phyloP scores from a whole-genome alignment of 2,329 filamentous ascomycete species.

The Verticillium klebahnii region DNA sequence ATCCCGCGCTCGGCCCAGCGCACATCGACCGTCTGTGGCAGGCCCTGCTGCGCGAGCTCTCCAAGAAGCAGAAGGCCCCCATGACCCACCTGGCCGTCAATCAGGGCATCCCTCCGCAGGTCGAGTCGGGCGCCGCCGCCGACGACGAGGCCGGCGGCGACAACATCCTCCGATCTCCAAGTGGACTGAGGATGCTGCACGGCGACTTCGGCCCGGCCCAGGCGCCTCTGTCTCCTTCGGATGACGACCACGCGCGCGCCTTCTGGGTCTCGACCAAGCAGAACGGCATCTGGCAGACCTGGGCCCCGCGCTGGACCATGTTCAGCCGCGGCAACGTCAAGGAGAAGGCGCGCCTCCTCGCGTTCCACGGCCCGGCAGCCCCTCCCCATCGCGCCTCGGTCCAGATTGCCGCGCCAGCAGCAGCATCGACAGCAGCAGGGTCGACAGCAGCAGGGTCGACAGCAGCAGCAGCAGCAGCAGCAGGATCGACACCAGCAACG shows the following conservation, averaged over 20 bases:
- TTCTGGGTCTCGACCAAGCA: slow-evolving; percentile 79
- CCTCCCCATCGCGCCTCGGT: slow-evolving; percentile 1
- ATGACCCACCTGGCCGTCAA: slow-evolving; percentile 58
- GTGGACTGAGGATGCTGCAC: slow-evolving; percentile 62
- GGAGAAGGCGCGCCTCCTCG: slow-evolving; percentile 76
- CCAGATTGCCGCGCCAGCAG: neutral
- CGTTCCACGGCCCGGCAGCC: slow-evolving; percentile 31
- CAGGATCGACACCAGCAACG: neutral
- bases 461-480: neutral
- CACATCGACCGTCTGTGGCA: slow-evolving; percentile 38
- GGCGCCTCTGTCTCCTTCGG: slow-evolving; percentile 20
- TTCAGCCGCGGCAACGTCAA: slow-evolving; percentile 87
- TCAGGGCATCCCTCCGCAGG: slow-evolving; percentile 52
- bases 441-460: no score
- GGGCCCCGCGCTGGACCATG: slow-evolving; percentile 91
- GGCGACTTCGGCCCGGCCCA: slow-evolving; percentile 67
- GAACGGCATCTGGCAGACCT: slow-evolving; percentile 76
- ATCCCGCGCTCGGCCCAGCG: slow-evolving; percentile 13
- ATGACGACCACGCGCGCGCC: slow-evolving; percentile 56
- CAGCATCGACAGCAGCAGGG: neutral
- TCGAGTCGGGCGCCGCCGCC: slow-evolving; percentile 2
- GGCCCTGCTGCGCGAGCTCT: slow-evolving; percentile 42
- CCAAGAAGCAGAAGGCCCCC: slow-evolving; percentile 19
- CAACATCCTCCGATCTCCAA: slow-evolving; percentile 72
- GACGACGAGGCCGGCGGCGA: slow-evolving; percentile 24